These are phyloP conservation scores for Escallonia herrerae DNA, from an alignment of 129 eudicot genomes.

Conservation along the genomic window DNA sequence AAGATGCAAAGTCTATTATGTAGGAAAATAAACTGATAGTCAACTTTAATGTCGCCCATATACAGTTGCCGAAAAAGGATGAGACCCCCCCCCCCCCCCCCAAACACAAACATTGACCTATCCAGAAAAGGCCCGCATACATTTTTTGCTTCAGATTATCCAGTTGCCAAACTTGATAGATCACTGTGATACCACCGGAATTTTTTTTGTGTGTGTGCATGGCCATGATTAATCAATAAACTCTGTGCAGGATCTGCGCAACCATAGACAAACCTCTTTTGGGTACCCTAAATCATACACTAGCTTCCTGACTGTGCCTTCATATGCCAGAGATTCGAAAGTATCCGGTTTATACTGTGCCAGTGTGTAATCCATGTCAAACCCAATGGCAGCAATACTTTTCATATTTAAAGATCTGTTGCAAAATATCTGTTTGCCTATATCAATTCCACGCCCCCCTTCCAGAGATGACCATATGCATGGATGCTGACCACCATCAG, in stretches of 20 bases:
- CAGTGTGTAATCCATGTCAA: conserved; percentile 93
- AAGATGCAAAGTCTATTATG: not conserved
- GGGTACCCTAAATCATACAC: conserved; percentile 91
- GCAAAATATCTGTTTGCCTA: conserved; percentile 80
- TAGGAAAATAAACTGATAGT: not conserved
- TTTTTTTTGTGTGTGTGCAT: not conserved
- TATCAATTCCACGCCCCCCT: conserved; percentile 52
- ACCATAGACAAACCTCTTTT: conserved; percentile 57
- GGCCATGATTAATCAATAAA: too few relatives aligned
- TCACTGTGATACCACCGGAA: too few relatives aligned
- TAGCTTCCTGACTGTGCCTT: conserved; percentile 92
- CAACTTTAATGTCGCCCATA: not conserved
- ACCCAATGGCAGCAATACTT: conserved; percentile 80
- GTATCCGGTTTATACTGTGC: conserved; percentile 98
- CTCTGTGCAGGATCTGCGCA: too few relatives aligned
- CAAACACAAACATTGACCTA: too few relatives aligned
- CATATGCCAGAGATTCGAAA: conserved; percentile 94
- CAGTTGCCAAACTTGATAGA: too few relatives aligned
- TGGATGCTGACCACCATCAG: conserved; percentile 32
- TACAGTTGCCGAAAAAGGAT: too few relatives aligned
- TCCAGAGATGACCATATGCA: conserved; percentile 71
- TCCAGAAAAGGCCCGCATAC: too few relatives aligned
- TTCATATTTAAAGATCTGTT: conserved; percentile 88
- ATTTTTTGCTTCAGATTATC: too few relatives aligned
- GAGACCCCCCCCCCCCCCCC: too few relatives aligned